Percentiles rank a stretch among this genome's conserved stretches.
Evolutionary conservation across 2,329 filamentous ascomycete genomes (phyloP).

Genomic region (Alternaria gansuensis): DNA sequence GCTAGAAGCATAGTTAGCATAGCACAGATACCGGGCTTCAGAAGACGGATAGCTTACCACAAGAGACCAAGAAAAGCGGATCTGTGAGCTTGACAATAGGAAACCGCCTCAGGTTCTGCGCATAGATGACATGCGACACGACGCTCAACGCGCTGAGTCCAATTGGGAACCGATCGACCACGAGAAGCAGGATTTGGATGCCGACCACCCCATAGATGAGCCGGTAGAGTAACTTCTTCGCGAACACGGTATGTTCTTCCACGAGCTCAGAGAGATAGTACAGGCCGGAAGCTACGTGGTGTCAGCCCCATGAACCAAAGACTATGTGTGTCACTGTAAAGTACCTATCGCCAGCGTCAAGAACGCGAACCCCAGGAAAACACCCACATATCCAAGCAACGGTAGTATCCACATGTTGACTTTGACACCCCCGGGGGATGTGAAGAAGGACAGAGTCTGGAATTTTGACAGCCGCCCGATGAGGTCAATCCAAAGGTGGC

Average conservation of each 20-base stretch:
- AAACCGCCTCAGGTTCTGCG: conserved; percentile 82
- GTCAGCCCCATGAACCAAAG: conserved; percentile 10
- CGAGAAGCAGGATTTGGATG: conserved; percentile 75
- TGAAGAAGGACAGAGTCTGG: conserved; percentile 14
- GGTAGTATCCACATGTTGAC: conserved; percentile 91
- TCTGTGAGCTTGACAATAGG: conserved; percentile 85
- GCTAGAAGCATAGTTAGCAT: conserved; percentile 56
- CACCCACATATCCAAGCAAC: conserved; percentile 86
- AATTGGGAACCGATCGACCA: conserved; percentile 88
- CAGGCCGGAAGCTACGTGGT: conserved; percentile 79
- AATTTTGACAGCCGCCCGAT: conserved; percentile 26
- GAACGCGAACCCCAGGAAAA: conserved; percentile 89
- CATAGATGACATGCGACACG: conserved; percentile 82
- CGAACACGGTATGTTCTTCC: conserved; percentile 94
- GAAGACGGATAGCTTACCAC: conserved; percentile 63
- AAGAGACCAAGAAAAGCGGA: conserved; percentile 85
- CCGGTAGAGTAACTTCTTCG: conserved; percentile 83
- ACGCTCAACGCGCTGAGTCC: conserved; percentile 77
- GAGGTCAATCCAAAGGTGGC: conserved; percentile 42
- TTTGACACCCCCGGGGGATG: conserved; percentile 8
- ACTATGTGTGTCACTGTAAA: not conserved
- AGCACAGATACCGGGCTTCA: not conserved
- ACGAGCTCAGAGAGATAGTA: conserved; percentile 99
- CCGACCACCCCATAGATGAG: conserved; percentile 85
- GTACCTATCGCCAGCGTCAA: conserved; percentile 90